phyloP scores from a whole-genome alignment of 2,329 filamentous ascomycete species.

The Fusarium liriodendri region DNA sequence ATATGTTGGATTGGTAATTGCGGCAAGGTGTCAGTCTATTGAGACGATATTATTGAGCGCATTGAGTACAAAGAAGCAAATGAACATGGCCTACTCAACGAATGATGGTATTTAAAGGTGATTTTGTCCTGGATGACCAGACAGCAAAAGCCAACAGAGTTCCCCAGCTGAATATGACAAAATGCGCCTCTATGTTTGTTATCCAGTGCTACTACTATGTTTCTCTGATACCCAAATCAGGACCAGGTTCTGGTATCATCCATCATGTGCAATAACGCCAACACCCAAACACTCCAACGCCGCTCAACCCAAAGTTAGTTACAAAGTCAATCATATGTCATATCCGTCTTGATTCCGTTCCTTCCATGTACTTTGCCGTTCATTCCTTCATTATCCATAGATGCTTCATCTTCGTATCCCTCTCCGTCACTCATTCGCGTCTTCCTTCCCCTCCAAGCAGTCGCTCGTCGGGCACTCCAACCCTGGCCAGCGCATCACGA shows the following conservation, averaged over 20 bases:
- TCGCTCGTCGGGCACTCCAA: conserved; percentile 52
- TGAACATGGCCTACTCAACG: neutral
- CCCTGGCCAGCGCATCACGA: conserved; percentile 61
- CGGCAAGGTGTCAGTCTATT: neutral
- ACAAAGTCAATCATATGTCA: neutral
- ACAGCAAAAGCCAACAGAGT: neutral
- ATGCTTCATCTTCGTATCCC: neutral
- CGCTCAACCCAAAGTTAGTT: neutral
- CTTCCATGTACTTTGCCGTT: neutral
- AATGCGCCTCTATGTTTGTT: neutral
- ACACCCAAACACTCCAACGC: conserved; percentile 21
- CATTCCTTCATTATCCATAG: neutral
- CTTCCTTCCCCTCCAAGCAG: conserved; percentile 53
- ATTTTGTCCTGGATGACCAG: neutral
- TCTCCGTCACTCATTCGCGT: neutral
- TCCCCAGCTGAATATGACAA: neutral
- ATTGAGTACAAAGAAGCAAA: neutral
- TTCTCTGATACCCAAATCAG: conserved; percentile 5
- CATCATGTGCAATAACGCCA: neutral
- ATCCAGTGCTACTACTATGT: neutral
- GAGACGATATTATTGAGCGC: neutral
- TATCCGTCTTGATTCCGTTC: neutral
- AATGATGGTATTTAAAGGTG: neutral
- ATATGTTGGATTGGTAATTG: neutral
- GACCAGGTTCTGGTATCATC: conserved; percentile 2